These are phyloP conservation scores for Xylariaceae sp. DNA, from an alignment of 2,329 filamentous ascomycete species.

Conservation along the genomic window DNA sequence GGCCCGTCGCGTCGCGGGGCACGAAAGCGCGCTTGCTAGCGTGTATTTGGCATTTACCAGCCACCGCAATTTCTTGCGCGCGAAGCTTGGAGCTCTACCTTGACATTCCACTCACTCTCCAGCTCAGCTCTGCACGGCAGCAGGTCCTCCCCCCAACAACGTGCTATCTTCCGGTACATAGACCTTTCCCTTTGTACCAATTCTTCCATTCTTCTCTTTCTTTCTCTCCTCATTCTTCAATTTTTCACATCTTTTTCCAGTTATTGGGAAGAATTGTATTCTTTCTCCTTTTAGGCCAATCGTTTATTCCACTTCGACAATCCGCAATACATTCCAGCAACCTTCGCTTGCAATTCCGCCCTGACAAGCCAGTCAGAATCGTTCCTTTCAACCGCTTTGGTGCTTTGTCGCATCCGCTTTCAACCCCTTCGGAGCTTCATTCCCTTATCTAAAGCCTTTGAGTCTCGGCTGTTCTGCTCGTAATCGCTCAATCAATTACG, in stretches of 20 bases:
- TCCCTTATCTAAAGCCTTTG: background rate
- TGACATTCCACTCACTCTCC: no score
- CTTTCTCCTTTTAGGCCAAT: background rate
- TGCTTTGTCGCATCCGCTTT: slow-evolving; percentile 4
- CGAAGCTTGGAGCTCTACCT: background rate
- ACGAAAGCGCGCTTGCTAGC: background rate
- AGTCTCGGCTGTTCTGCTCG: background rate
- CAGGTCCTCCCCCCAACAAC: no score
- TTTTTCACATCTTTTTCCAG: background rate
- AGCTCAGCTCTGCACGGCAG: no score
- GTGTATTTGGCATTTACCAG: slow-evolving; percentile 23
- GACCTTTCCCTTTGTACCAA: background rate
- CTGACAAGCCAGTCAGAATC: no score
- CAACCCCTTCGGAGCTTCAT: background rate
- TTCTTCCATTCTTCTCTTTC: background rate
- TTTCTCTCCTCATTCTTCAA: background rate
- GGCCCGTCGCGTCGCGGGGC: slow-evolving; percentile 17
- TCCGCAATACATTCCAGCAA: background rate
- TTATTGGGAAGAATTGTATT: background rate
- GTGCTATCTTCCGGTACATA: slow-evolving; percentile 5
- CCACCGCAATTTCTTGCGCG: slow-evolving; percentile 24
- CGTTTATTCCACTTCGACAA: background rate
- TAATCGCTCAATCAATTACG: background rate
- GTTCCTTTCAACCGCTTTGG: no score
- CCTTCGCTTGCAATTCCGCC: background rate